Base-by-base conservation (phyloP, 352 stramenopile genomes). In the Globisporangium cylindrosporum region DNA sequence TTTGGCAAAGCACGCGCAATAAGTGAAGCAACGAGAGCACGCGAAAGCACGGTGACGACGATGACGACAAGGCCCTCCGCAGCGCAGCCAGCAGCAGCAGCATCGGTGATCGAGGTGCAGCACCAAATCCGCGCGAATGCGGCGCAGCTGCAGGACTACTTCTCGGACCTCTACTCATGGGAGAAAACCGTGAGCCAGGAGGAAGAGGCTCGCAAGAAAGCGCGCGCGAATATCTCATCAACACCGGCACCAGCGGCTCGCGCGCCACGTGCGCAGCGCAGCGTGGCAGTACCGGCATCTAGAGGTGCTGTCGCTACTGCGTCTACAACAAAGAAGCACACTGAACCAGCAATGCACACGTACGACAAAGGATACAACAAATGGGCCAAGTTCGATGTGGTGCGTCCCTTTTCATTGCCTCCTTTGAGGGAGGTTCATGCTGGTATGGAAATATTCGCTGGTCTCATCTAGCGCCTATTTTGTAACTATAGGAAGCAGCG, bases 301-400 rank as follows among this genome's bases (percentile, higher is more conserved):
- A 3, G 38, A 25, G 38, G 3, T 4, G 25, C 0, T 34, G 49
- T 27, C 8, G 29, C 27, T 24, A 32, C 18, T 54, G 38, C 15
- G 67, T 4, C 8, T 18, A 18, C 59, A 49, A 49, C 24, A 4
- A 88, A 84, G 58, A 58, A 69, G 12, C 65, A 79, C 15, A 54
- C 69, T 10, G 70, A 79, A 10, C 57, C 67, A 6, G 88, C 89
- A 57, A 77, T 75, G 5, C 92, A 97, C 54, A 95, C 89, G 32
- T 90, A 97, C 67, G 89, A 97, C 64, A 94, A 94, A 69, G 89
- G 90, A 46, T 98, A 98, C 76, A 82, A 91, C 48, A 92, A 93
- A 53, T 98, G 90, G 92, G 87, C 91, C 25, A 88, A 81, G 38
- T 97, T 97, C 62, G 89, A 98, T 46, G 86, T 93, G 59, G 92